A percentile compares a stretch with the other conserved stretches of the same genome.
These are phyloP conservation scores for Dalbergia cochinchinensis DNA, from an alignment of 306 rosid genomes.

Conservation along the genomic window DNA sequence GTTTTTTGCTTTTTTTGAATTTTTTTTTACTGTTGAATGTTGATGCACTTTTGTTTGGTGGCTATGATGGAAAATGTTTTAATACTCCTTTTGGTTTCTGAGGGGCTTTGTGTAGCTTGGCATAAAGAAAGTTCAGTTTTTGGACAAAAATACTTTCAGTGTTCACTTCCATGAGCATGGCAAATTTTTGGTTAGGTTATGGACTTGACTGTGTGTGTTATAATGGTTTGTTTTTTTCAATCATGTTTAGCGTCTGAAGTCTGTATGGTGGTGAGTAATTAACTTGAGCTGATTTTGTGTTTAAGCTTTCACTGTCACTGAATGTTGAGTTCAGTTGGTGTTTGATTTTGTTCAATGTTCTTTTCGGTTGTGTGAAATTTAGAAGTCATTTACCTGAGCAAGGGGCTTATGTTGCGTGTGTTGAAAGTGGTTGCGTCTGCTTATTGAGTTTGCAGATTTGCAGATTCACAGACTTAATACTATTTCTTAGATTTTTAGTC, in stretches of 20 bases:
- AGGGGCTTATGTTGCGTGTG: conserved; percentile 1
- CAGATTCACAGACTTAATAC: not conserved
- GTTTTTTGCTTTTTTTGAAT: no score
- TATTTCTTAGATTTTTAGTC: not conserved
- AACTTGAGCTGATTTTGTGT: conserved; percentile 38
- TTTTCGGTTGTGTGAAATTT: conserved; percentile 23
- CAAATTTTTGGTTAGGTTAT: conserved; percentile 30
- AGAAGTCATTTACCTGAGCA: conserved; percentile 18
- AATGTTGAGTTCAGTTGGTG: conserved; percentile 32
- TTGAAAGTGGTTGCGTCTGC: conserved; percentile 21
- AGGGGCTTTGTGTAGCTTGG: conserved; percentile 41
- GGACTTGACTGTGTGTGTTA: conserved; percentile 40
- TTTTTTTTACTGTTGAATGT: conserved; percentile 41
- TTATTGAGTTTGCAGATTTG: conserved; percentile 19
- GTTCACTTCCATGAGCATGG: conserved; percentile 19
- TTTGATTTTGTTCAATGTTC: conserved; percentile 26
- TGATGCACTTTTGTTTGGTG: conserved; percentile 48
- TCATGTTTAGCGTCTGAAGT: not conserved
- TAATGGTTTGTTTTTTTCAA: conserved; percentile 3
- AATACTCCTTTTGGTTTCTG: conserved; percentile 45
- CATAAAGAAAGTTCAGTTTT: conserved; percentile 43
- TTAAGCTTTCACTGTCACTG: conserved; percentile 34
- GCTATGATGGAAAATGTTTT: conserved; percentile 45
- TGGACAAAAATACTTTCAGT: conserved; percentile 13
- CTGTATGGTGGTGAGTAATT: not conserved